These are phyloP conservation scores for Pseudocercospora ulei DNA, from an alignment of 2,329 filamentous ascomycete species.

Conservation along the genomic window DNA sequence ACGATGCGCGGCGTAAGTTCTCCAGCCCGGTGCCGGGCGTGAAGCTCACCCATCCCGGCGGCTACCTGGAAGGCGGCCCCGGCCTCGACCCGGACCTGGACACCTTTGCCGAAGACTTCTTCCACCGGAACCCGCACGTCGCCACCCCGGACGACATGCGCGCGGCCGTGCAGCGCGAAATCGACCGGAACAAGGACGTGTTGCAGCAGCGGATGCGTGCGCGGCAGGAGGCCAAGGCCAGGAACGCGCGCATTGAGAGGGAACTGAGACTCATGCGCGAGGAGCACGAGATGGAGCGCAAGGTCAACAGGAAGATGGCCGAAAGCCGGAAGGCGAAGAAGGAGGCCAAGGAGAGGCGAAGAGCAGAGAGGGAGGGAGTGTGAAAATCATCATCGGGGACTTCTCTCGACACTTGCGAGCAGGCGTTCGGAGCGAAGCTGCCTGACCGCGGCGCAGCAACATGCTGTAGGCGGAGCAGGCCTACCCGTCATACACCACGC, in stretches of 20 bases:
- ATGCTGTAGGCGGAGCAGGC: no score
- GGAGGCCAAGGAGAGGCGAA: slow-evolving; percentile 32
- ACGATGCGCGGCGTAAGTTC: slow-evolving; percentile 39
- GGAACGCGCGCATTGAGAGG: slow-evolving; percentile 38
- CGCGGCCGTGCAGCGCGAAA: slow-evolving; percentile 30
- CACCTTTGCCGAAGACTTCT: slow-evolving; percentile 37
- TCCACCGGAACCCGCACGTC: slow-evolving; percentile 33
- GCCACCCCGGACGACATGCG: slow-evolving; percentile 34
- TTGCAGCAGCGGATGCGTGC: slow-evolving; percentile 31
- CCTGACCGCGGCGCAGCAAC: no score
- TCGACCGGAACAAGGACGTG: slow-evolving; percentile 27
- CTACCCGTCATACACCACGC: no score
- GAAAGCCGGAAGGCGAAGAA: slow-evolving; percentile 35
- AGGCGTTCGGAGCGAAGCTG: no score
- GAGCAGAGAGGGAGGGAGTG: slow-evolving; percentile 15
- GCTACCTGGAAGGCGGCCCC: slow-evolving; percentile 43
- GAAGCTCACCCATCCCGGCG: slow-evolving; percentile 40
- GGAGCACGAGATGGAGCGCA: slow-evolving; percentile 40
- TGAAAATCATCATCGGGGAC: slow-evolving; percentile 2
- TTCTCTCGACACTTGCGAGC: neutral
- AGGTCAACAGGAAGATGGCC: slow-evolving; percentile 38
- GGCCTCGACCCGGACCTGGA: slow-evolving; percentile 36
- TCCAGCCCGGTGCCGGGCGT: slow-evolving; percentile 39
- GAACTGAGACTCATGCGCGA: slow-evolving; percentile 39
- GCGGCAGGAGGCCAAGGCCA: slow-evolving; percentile 36